phyloP scores from a whole-genome alignment of 2,329 filamentous ascomycete species.

The Incumbomyces lentus region DNA sequence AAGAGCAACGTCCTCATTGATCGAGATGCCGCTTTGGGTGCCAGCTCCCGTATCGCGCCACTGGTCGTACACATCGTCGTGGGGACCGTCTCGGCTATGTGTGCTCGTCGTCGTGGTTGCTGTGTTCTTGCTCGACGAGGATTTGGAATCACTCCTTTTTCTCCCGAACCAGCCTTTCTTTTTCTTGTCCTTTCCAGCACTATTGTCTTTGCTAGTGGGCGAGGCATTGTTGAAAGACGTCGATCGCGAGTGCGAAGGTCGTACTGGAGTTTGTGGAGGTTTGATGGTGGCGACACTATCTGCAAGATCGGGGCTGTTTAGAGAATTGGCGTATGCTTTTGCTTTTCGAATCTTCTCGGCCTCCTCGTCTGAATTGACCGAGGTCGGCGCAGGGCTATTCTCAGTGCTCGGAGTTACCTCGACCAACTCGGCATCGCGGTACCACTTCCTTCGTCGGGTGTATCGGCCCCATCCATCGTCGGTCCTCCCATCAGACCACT shows the following conservation, averaged over 20 bases:
- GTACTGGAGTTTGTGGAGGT: not conserved
- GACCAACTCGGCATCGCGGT: slow-evolving; percentile 87
- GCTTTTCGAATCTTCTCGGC: slow-evolving; percentile 14
- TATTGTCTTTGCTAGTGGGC: not conserved
- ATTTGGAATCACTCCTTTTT: slow-evolving; percentile 2
- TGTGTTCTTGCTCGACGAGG: not conserved
- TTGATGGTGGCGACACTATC: slow-evolving; percentile 7
- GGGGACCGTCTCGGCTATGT: slow-evolving; percentile 15
- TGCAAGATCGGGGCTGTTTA: slow-evolving; percentile 3
- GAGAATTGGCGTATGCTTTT: slow-evolving; percentile 14
- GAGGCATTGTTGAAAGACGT: not conserved
- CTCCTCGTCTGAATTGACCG: slow-evolving; percentile 16
- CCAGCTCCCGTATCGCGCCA: slow-evolving; percentile 12
- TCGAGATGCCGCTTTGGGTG: not conserved
- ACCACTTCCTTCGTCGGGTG: slow-evolving; percentile 90
- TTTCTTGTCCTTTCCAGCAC: slow-evolving; percentile 1
- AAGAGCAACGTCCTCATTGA: slow-evolving; percentile 1
- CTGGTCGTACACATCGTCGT: slow-evolving; percentile 17
- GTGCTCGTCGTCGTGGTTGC: not conserved
- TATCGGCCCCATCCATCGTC: slow-evolving; percentile 92
- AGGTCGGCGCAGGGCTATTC: slow-evolving; percentile 34
- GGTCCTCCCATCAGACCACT: slow-evolving; percentile 84
- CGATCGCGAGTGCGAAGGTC: not conserved
- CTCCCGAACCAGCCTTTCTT: slow-evolving; percentile 4
- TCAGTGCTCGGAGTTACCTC: slow-evolving; percentile 49